These are phyloP conservation scores for Turnera subulata DNA, from an alignment of 345 rosid genomes.

Conservation along the genomic window DNA sequence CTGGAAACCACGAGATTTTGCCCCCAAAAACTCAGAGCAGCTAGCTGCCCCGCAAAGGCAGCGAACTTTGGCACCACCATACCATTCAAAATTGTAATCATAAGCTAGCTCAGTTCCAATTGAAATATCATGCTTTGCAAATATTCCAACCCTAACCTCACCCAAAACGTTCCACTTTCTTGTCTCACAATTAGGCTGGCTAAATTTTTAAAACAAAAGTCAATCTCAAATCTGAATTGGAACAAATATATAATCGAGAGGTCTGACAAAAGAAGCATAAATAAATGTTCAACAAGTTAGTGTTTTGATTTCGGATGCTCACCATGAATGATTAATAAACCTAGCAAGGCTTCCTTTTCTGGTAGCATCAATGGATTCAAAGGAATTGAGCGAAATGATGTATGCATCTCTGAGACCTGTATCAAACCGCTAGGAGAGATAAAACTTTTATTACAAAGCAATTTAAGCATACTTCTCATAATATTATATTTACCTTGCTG, in stretches of 20 bases:
- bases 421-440: conserved; percentile 19
- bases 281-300: neutral
- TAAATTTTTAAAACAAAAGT: conserved; percentile 26
- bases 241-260: neutral
- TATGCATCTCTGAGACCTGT: conserved; percentile 90
- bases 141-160: conserved; percentile 92
- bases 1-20: conserved; percentile 98
- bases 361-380: conserved; percentile 89
- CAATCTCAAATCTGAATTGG: conserved; percentile 15
- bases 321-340: conserved; percentile 99
- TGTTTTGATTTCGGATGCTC: conserved; percentile 26
- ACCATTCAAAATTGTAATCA: conserved; percentile 96
- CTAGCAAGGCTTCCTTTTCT: conserved; percentile 89
- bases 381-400: conserved; percentile 78
- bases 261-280: neutral
- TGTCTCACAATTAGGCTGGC: conserved; percentile 96
- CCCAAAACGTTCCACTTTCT: conserved; percentile 94
- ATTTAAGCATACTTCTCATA: neutral
- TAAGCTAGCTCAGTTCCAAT: conserved; percentile 68
- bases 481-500: conserved; percentile 43
- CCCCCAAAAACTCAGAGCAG: conserved; percentile 97
- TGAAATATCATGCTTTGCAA: conserved; percentile 76
- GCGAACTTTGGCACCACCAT: conserved; percentile 93
- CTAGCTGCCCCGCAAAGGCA: conserved; percentile 84
- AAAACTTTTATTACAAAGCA: neutral